Conservation (phyloP, 202 grass and related monocot species). For the Carex arenaria region DNA sequence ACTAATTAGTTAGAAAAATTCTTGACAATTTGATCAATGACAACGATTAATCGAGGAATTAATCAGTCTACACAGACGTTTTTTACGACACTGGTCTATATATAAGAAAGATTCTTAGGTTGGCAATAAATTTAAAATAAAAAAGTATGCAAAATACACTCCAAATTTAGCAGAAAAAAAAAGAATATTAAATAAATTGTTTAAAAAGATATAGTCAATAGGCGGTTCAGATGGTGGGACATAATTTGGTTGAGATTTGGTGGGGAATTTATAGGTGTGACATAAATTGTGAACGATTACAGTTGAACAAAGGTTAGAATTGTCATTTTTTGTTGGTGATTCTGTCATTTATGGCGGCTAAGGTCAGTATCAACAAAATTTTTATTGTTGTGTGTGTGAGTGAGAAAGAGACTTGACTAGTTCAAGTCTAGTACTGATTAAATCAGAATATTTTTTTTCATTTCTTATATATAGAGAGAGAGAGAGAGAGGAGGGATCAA, state of each 20-base stretch:
- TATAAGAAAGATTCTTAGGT: neutral
- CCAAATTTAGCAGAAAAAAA: neutral
- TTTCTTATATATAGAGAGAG: no score
- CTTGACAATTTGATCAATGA: no score
- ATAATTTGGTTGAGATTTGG: slow-evolving; percentile 18
- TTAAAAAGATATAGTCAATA: neutral
- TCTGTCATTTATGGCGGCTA: neutral
- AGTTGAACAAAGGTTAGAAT: neutral
- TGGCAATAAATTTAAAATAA: neutral
- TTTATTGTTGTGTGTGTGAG: no score
- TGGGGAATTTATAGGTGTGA: slow-evolving; percentile 4
- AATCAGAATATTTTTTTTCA: no score
- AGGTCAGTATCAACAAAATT: neutral
- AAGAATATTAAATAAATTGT: neutral
- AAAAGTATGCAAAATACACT: neutral
- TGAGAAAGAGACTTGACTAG: neutral
- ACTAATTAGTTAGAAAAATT: no score
- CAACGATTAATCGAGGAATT: no score
- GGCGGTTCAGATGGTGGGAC: neutral
- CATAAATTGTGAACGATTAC: slow-evolving; percentile 4
- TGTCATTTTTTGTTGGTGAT: neutral
- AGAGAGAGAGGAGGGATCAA: no score
- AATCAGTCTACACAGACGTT: no score
- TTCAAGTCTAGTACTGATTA: neutral
- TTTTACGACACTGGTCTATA: no score